Percentiles rank a stretch among this genome's conserved stretches.
Conservation (phyloP, 768 basidiomycete genomes). For the Psilocybe subaeruginosa region DNA sequence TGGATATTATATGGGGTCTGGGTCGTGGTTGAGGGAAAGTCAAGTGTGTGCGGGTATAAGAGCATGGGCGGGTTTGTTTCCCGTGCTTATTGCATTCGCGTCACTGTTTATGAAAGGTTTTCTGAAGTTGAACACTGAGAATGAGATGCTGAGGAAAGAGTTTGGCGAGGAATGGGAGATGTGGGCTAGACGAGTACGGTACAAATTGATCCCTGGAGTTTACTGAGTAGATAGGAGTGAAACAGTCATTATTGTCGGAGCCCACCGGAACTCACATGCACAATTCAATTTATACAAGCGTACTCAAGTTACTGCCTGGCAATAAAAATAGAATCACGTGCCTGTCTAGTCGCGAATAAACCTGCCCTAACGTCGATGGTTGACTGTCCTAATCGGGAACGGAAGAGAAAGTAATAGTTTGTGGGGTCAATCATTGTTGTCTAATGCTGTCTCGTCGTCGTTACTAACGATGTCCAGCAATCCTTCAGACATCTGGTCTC, state of each 20-base stretch:
- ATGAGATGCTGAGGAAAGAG: slow-evolving; percentile 5
- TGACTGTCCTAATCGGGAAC: slow-evolving; percentile 13
- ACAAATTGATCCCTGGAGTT: slow-evolving; percentile 11
- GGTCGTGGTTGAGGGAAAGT: slow-evolving; percentile 4
- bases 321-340: neutral
- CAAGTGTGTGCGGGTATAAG: neutral
- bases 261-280: too few relatives aligned
- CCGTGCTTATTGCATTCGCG: neutral
- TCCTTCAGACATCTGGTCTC: slow-evolving; percentile 59
- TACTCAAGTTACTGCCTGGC: too few relatives aligned
- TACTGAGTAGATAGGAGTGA: neutral
- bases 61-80: neutral
- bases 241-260: neutral
- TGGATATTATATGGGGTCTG: neutral
- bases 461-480: slow-evolving; percentile 37
- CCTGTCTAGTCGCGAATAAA: slow-evolving; percentile 6
- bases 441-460: slow-evolving; percentile 3
- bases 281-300: too few relatives aligned
- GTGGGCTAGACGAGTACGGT: slow-evolving; percentile 12
- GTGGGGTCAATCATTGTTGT: neutral
- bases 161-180: slow-evolving; percentile 13
- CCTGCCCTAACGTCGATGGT: slow-evolving; percentile 18
- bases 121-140: neutral
- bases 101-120: neutral
- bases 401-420: neutral